A percentile compares a stretch with the other conserved stretches of the same genome.
Conservation (phyloP, 2,329 filamentous ascomycete species). For the Scortechinia acanthostroma region DNA sequence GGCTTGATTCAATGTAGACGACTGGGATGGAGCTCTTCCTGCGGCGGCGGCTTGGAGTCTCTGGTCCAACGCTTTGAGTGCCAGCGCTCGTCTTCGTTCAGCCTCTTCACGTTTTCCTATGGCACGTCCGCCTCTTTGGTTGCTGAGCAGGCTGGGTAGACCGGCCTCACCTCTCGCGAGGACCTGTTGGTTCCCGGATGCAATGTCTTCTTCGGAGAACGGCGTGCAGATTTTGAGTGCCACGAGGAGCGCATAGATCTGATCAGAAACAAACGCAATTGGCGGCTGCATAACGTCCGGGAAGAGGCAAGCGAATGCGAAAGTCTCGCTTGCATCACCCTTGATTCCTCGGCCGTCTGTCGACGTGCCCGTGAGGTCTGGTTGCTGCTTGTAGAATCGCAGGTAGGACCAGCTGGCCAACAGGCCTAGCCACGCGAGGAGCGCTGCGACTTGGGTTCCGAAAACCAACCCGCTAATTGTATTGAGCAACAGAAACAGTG, state of each 20-base stretch:
- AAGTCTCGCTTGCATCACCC: constrained; percentile 64
- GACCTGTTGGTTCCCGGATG: constrained; percentile 43
- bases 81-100: constrained; percentile 55
- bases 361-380: constrained; percentile 13
- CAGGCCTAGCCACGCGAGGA: constrained; percentile 57
- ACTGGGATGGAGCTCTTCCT: constrained; percentile 13
- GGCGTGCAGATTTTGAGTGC: constrained; percentile 48
- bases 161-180: constrained; percentile 18
- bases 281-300: constrained; percentile 56
- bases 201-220: constrained; percentile 58
- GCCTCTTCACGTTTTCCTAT: constrained; percentile 54
- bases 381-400: constrained; percentile 50
- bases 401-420: constrained; percentile 62
- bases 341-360: constrained; percentile 27
- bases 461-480: constrained; percentile 53
- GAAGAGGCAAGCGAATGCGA: constrained; percentile 63
- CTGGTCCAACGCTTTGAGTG: constrained; percentile 59
- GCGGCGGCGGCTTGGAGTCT: constrained; percentile 50
- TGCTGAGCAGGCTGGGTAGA: background rate
- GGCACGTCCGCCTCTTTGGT: constrained; percentile 10
- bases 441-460: constrained; percentile 54
- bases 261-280: constrained; percentile 45
- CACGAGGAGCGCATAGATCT: constrained; percentile 45
- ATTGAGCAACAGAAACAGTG: constrained; percentile 57
- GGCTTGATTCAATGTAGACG: background rate